Conservation (phyloP, 1,139 yeast species). For the Hyphopichia khmerensis region DNA sequence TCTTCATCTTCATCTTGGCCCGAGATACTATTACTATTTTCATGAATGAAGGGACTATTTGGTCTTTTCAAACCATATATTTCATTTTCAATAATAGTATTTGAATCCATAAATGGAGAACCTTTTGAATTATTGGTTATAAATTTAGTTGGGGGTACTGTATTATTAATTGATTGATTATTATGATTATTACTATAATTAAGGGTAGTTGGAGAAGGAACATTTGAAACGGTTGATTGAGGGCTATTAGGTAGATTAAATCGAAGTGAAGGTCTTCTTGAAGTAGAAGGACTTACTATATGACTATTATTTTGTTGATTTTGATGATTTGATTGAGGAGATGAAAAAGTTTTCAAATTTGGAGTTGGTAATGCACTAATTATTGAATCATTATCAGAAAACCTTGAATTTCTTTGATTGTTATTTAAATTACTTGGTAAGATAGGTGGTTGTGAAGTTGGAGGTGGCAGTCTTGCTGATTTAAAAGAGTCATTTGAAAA, state of each 20-base stretch:
- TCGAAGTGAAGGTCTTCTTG: constrained; percentile 22
- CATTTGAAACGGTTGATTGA: constrained; percentile 7
- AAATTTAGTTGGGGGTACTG: background rate
- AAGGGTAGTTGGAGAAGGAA: background rate
- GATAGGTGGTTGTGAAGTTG: constrained; percentile 2
- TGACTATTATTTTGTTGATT: background rate
- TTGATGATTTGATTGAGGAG: constrained; percentile 7
- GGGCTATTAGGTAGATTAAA: constrained; percentile 22
- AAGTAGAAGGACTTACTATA: constrained; percentile 1
- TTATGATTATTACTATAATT: background rate
- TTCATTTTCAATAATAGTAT: constrained; percentile 21
- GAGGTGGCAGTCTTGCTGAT: constrained; percentile 13
- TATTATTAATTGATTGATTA: background rate
- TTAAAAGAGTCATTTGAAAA: constrained; percentile 18
- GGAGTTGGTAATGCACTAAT: constrained; percentile 28
- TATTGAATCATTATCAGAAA: constrained; percentile 9
- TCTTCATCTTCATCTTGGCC: constrained; percentile 11
- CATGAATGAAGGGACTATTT: constrained; percentile 17
- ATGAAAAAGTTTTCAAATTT: constrained; percentile 15
- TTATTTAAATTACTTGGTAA: constrained; percentile 3
- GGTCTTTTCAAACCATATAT: constrained; percentile 18
- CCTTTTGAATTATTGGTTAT: background rate
- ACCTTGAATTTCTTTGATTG: constrained; percentile 4
- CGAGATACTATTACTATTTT: constrained; percentile 4
- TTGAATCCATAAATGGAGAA: constrained; percentile 26